Conservation (phyloP, 2,329 filamentous ascomycete species). For the Metarhizium album region DNA sequence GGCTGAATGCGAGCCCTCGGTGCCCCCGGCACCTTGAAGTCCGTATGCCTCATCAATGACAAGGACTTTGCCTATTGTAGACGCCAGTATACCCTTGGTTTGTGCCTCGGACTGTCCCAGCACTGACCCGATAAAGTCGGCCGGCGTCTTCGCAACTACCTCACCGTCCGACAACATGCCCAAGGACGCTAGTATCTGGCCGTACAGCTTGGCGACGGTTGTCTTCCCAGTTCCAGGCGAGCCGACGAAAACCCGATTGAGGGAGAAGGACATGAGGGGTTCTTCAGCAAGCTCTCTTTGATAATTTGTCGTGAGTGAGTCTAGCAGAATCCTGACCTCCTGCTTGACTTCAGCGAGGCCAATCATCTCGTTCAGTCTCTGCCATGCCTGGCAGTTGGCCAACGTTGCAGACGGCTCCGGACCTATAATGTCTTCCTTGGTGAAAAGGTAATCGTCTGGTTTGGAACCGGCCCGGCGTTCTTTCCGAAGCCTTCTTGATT, state of each 20-base stretch:
- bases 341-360: constrained; percentile 54
- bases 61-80: constrained; percentile 60
- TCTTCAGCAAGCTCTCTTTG: constrained; percentile 52
- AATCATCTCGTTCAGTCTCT: constrained; percentile 43
- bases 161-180: constrained; percentile 59
- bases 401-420: constrained; percentile 50
- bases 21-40: constrained; percentile 33
- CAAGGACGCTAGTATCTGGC: constrained; percentile 54
- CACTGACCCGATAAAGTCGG: constrained; percentile 57
- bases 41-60: constrained; percentile 75
- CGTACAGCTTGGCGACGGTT: constrained; percentile 63
- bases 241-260: constrained; percentile 63
- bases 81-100: constrained; percentile 60
- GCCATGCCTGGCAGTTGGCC: constrained; percentile 42
- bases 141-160: constrained; percentile 60
- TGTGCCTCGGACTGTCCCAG: constrained; percentile 59
- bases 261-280: constrained; percentile 43
- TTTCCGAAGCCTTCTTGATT: constrained; percentile 42
- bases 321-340: constrained; percentile 46
- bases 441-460: constrained; percentile 49
- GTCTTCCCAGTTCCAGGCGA: constrained; percentile 69
- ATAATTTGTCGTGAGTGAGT: constrained; percentile 54
- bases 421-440: constrained; percentile 60
- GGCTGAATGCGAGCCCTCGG: constrained; percentile 1
- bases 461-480: constrained; percentile 29